phyloP scores from a whole-genome alignment of 257 asterid species.

The Ocimum tenuiflorum region DNA sequence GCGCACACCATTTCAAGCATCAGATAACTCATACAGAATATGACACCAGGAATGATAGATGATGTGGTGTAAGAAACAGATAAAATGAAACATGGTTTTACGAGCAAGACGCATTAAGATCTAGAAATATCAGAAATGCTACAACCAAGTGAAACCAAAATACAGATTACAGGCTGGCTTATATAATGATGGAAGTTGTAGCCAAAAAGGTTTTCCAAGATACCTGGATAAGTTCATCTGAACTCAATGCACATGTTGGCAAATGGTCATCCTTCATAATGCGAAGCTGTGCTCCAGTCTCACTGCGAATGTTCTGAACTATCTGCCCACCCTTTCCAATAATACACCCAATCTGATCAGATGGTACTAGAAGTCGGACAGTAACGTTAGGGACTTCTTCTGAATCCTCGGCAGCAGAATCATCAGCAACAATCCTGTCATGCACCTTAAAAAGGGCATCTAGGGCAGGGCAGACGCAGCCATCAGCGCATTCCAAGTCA shows the following conservation, averaged over 20 bases:
- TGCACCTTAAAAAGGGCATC: constrained; percentile 91
- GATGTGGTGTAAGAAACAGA: background rate
- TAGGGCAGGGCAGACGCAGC: constrained; percentile 65
- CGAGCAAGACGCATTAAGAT: background rate
- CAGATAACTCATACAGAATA: background rate
- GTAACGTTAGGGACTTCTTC: constrained; percentile 58
- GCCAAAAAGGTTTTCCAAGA: background rate
- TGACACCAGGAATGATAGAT: background rate
- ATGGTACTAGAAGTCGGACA: constrained; percentile 73
- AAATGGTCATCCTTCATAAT: constrained; percentile 76
- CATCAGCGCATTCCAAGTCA: constrained; percentile 54
- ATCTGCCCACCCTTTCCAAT: constrained; percentile 96
- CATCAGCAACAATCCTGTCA: constrained; percentile 70
- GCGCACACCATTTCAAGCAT: background rate
- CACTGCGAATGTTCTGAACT: constrained; percentile 71
- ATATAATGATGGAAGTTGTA: background rate
- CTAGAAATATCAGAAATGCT: background rate
- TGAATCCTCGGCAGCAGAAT: constrained; percentile 41
- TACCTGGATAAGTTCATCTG: constrained; percentile 98
- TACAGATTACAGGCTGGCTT: background rate
- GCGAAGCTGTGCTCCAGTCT: constrained; percentile 89
- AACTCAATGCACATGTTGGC: constrained; percentile 76
- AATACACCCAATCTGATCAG: constrained; percentile 91
- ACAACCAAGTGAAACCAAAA: background rate
- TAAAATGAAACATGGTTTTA: background rate